Percentiles rank a stretch among this genome's conserved stretches.
Conservation (phyloP, 129 eudicot genomes). For the Escallonia herrerae region DNA sequence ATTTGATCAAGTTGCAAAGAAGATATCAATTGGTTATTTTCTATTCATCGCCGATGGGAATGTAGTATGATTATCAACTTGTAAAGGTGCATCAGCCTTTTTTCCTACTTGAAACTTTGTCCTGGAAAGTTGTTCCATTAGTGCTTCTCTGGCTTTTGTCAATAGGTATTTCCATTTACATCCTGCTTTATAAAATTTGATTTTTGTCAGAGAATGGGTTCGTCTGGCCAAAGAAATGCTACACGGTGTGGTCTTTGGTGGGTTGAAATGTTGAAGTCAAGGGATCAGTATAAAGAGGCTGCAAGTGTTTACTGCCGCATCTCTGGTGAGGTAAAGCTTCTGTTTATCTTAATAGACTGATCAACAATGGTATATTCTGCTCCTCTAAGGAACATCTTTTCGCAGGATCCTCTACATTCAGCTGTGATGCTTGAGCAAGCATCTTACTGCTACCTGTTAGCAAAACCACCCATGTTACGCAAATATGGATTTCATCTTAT, state of each 20-base stretch:
- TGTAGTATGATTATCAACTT: neutral
- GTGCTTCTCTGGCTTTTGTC: neutral
- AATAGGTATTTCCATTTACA: neutral
- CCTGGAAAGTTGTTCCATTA: neutral
- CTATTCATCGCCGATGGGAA: neutral
- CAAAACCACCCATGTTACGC: conserved; percentile 79
- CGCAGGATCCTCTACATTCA: conserved; percentile 78
- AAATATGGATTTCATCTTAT: conserved; percentile 98
- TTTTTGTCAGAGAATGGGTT: conserved; percentile 61
- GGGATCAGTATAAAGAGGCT: conserved; percentile 87
- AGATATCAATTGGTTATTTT: too few species aligned
- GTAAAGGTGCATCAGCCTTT: conserved; percentile 1
- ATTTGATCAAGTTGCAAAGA: too few species aligned
- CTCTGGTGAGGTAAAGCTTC: conserved; percentile 92
- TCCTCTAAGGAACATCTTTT: conserved; percentile 11
- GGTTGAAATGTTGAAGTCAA: conserved; percentile 94
- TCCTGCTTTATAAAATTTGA: conserved; percentile 5
- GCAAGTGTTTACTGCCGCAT: conserved; percentile 85
- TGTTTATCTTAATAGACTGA: conserved; percentile 20
- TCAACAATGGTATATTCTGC: neutral
- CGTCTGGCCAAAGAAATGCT: conserved; percentile 70
- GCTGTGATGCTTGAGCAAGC: conserved; percentile 99
- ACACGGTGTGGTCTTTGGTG: conserved; percentile 98
- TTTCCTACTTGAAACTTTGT: neutral
- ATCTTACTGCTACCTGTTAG: conserved; percentile 80